Evolutionary conservation across 1,284 basidiomycete genomes (phyloP), one percentile per base, ranked within the genome.

Genomic region (Rhodofomes roseus): DNA sequence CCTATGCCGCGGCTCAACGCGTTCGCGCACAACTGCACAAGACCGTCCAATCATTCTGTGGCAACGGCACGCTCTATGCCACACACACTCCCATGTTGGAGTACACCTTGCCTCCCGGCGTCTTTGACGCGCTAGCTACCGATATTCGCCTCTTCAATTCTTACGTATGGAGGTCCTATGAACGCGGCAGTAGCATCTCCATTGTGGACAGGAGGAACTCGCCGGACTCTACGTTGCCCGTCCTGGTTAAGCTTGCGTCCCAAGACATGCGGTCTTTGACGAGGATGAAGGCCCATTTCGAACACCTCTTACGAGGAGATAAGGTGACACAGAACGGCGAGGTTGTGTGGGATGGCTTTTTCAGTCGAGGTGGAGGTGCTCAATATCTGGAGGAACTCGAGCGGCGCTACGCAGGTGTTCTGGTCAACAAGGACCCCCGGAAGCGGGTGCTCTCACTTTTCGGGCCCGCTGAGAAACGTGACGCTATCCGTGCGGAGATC

Each of bases 271-370:
- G 77, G 44, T 73, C 79, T 2, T 68, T 90, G 1, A 79, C 80
- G 0, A 70, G 69, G 50, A 76, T 87, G 55, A 89, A 89, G 66
- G 68, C 74, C 0, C 78, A 83, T 56, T 78, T 89, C 22, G 86
- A 89, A 64, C 75, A 75, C n/a, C 73, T 86, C 14, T 68, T 86
- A 0, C 78, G 76, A 1, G 88, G 89, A 0, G 85, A 90, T 62
- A 73, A 78, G 2, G 70, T 89, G 31, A 75, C 70, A 20, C 66
- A 79, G 22, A 76, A 82, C 43, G 80, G 78, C 16, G 79, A 79
- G 46, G 71, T 77, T 3, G 73, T 81, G 1, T 91, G 89, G 89
- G 84, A 90, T 62, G 73, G 76, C 1, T 89, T 82, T 68, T 85
- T 90, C 60, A 66, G 67, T 20, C 63, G 75, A 5, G 58, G 64